Evolutionary conservation across 1,139 yeast species (phyloP).

Genomic region (Kodamaea ohmeri): DNA sequence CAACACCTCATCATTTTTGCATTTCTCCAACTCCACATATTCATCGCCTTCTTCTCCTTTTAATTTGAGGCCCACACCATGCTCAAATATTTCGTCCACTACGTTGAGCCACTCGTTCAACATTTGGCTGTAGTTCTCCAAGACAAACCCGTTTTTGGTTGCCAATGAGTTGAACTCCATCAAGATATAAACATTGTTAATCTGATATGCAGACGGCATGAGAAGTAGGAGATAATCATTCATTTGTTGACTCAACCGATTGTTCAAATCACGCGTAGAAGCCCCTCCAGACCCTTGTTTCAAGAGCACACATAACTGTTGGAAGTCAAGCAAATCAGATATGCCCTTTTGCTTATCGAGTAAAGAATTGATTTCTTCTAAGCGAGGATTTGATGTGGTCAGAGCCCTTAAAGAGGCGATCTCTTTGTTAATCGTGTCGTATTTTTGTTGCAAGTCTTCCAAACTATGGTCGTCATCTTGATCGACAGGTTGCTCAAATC

Average conservation of each 20-base stretch:
- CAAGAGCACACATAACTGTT: constrained; percentile 14
- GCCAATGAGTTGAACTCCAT: constrained; percentile 17
- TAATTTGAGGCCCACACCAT: constrained; percentile 3
- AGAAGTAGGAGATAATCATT: constrained; percentile 20
- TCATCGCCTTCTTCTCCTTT: constrained; percentile 11
- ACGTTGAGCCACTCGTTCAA: constrained; percentile 13
- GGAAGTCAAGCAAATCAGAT: constrained; percentile 17
- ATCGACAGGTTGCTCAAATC: constrained; percentile 8
- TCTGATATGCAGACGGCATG: constrained; percentile 25
- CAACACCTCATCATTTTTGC: constrained; percentile 3
- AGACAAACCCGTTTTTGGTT: constrained; percentile 15
- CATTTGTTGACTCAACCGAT: constrained; percentile 17
- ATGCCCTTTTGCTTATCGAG: constrained; percentile 13
- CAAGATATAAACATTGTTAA: constrained; percentile 19
- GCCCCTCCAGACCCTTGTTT: constrained; percentile 9
- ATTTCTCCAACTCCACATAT: constrained; percentile 1
- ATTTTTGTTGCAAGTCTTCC: constrained; percentile 13
- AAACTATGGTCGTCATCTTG: constrained; percentile 10
- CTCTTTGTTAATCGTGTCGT: constrained; percentile 10
- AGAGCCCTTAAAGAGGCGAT: constrained; percentile 11
- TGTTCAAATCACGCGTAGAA: constrained; percentile 5
- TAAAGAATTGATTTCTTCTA: constrained; percentile 13
- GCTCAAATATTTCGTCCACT: constrained; percentile 11
- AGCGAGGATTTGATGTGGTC: constrained; percentile 4
- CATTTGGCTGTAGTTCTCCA: constrained; percentile 13